Base-by-base conservation (phyloP, 2,329 filamentous ascomycete species). In the Epichloe sylvatica region DNA sequence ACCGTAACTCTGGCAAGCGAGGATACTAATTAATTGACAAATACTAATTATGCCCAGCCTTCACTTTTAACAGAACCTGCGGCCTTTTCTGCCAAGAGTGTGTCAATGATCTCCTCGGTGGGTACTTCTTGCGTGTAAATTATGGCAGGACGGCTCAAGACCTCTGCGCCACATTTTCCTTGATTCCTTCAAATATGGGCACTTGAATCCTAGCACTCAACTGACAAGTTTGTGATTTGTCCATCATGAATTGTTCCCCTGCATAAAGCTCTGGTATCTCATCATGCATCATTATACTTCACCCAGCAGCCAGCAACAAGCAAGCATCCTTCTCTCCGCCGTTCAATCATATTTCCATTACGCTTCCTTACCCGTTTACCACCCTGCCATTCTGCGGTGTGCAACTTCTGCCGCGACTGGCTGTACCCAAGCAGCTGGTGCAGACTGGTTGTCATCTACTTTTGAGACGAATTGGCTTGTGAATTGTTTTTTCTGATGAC, bases 401-500 rank as follows among this genome's bases (percentile, higher is more conserved):
- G 33, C 53, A 45, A 19, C 39, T 34, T 46, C 41, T 47, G 54
- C 51, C 47, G 46, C 47, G 51, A 46, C 49, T 40, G 57, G 55
- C 56, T 52, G 50, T 44, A 52, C 56, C 64, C 67, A 66, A 53
- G 59, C 54, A 50, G 60, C 61, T 50, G 52, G 30, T 40, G 43
- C 35, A n/a, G 60, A 52, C 53, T 59, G 52, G 41, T 58, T 58
- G 47, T 70, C 69, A 17, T 67, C 70, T 35, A 68, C 69, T 49
- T 68, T 71, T 3, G 74, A 74, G 2, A 73, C 54, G 74, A 75
- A 45, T 67, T 70, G 19, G 77, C 72, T 62, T 78, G 75, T 23
- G 78, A 77, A 56, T 78, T 71, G 57, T 75, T 80, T 54, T 54
- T 77, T 80, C 70, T 89, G 72, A 91, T 87, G 49, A 90, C 82